phyloP scores from a whole-genome alignment of 2,329 filamentous ascomycete genomes.

The Aspergillus ruber region DNA sequence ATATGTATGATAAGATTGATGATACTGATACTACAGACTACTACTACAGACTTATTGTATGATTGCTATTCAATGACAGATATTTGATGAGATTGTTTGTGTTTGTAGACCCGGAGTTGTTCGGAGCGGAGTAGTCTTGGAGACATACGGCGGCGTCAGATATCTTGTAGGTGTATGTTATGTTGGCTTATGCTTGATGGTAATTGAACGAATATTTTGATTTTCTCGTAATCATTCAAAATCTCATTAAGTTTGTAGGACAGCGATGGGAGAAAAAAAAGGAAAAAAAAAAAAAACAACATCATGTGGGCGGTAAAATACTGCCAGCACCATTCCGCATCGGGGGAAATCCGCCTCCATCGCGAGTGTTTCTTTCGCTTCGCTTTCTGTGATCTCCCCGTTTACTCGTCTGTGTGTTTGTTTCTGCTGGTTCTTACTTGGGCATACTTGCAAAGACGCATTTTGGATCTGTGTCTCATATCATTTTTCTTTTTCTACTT shows the following conservation, averaged over 20 bases:
- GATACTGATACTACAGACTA: neutral
- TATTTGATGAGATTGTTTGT: neutral
- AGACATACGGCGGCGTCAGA: neutral
- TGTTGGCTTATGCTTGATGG: no score
- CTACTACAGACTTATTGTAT: neutral
- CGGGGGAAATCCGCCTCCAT: constrained; percentile 13
- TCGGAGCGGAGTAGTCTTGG: neutral
- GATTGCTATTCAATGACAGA: constrained; percentile 1
- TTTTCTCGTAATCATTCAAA: neutral
- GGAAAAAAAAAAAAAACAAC: neutral
- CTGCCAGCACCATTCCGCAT: constrained; percentile 15
- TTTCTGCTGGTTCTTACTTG: neutral
- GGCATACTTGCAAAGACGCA: neutral
- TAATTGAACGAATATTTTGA: no score
- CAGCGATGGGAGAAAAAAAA: no score
- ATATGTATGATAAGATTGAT: constrained; percentile 6
- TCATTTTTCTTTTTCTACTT: neutral
- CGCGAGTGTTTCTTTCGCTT: constrained; percentile 12
- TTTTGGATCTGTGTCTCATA: neutral
- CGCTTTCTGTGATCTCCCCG: neutral
- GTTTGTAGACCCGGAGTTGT: neutral
- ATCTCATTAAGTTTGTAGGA: neutral
- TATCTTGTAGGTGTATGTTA: no score
- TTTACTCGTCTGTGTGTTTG: neutral
- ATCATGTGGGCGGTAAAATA: constrained; percentile 10